Conservation (phyloP, 1,139 yeast species). For the Taphrina populina region DNA sequence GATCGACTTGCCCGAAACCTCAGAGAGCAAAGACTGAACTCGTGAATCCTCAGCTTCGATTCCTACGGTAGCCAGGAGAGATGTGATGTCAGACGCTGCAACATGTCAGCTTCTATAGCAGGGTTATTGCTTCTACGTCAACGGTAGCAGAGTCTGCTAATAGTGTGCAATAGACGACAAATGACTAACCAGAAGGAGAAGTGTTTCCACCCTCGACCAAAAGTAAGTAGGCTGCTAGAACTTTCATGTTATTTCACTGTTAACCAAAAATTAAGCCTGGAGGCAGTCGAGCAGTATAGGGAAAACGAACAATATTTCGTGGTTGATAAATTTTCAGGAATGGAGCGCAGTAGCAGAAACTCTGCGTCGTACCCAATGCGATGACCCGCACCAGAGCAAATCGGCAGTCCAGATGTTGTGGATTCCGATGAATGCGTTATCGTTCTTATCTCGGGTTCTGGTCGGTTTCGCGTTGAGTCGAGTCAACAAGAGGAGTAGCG, state of each 20-base stretch:
- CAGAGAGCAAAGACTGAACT: slow-evolving; percentile 77
- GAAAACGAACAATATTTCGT: not conserved
- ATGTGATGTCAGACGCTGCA: slow-evolving; percentile 60
- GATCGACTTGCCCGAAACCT: slow-evolving; percentile 91
- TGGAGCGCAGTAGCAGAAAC: not conserved
- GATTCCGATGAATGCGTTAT: too few relatives aligned
- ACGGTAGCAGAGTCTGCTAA: not conserved
- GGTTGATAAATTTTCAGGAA: slow-evolving; percentile 12
- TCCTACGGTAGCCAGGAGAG: slow-evolving; percentile 89
- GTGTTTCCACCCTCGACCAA: slow-evolving; percentile 53
- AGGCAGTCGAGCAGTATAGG: slow-evolving; percentile 23
- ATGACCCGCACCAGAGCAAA: not conserved
- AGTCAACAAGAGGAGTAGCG: too few relatives aligned
- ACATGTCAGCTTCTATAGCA: slow-evolving; percentile 2
- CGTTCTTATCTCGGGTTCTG: too few relatives aligned
- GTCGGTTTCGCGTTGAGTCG: too few relatives aligned
- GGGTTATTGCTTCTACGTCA: not conserved
- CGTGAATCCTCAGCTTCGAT: slow-evolving; percentile 92
- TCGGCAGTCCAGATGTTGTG: slow-evolving; percentile 1
- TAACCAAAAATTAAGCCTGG: slow-evolving; percentile 15
- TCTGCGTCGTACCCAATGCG: not conserved
- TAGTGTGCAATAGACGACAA: not conserved
- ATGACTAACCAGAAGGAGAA: slow-evolving; percentile 75
- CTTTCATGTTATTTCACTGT: slow-evolving; percentile 46
- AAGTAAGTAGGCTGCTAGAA: slow-evolving; percentile 54